phyloP scores from a whole-genome alignment of 2,329 filamentous ascomycete genomes.

The Chrysoporthe deuterocubensis region DNA sequence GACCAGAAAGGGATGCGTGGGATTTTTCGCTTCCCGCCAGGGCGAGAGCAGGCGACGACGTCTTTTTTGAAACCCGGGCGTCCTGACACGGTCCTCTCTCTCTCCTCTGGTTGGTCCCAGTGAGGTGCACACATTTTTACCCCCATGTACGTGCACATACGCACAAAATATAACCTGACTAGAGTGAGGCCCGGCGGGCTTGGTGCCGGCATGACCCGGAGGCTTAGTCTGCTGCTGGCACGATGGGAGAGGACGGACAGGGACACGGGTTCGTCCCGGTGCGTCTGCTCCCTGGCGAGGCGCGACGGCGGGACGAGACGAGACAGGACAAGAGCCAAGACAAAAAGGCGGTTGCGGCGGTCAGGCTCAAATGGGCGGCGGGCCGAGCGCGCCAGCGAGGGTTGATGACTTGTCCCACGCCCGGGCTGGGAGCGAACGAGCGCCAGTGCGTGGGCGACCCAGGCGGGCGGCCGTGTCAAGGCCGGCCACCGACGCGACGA shows the following conservation, averaged over 20 bases:
- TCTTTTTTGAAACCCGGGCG: no score
- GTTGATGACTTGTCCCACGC: background rate
- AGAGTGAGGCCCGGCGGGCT: no score
- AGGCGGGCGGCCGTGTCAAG: conserved; percentile 1
- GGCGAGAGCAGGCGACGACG: background rate
- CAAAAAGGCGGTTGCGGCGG: background rate
- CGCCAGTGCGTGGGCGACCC: background rate
- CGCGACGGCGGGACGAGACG: no score
- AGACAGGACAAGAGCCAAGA: no score
- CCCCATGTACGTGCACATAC: background rate
- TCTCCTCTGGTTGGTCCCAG: background rate
- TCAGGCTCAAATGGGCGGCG: background rate
- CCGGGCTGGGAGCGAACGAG: no score
- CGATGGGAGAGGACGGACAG: no score
- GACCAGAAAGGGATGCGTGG: background rate
- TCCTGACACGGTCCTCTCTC: background rate
- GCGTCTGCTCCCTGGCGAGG: no score
- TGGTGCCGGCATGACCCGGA: no score
- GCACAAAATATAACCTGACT: no score
- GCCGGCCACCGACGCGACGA: conserved; percentile 7
- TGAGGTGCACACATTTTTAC: no score
- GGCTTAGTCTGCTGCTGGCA: no score
- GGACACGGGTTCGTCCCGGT: no score
- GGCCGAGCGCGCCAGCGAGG: background rate
- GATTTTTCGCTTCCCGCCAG: background rate